phyloP scores from a whole-genome alignment of 768 basidiomycete species.

The Boletus tylopilopsis region DNA sequence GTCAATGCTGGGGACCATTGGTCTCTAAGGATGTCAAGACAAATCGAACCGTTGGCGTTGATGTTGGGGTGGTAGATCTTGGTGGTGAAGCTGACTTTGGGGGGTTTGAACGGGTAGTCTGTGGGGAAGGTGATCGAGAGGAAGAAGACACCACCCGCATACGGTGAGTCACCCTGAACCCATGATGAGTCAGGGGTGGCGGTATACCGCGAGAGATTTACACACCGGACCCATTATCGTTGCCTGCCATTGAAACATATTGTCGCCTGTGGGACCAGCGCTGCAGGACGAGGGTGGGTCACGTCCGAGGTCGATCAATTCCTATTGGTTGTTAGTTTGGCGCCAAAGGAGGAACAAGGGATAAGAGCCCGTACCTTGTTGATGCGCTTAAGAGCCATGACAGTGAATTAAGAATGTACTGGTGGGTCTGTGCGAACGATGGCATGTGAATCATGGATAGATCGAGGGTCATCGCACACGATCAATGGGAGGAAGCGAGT shows the following conservation, averaged over 20 bases:
- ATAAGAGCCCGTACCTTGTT: conserved; percentile 78
- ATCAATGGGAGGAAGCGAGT: conserved; percentile 28
- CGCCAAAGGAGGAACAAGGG: neutral
- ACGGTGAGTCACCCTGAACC: conserved; percentile 89
- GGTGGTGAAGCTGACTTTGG: conserved; percentile 99
- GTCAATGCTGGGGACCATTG: conserved; percentile 99
- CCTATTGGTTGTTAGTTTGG: conserved; percentile 45
- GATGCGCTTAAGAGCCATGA: conserved; percentile 98
- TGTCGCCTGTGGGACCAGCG: conserved; percentile 95
- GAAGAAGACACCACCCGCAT: conserved; percentile 99
- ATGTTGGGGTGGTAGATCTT: conserved; percentile 99
- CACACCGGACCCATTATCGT: conserved; percentile 99
- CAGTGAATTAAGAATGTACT: conserved; percentile 5
- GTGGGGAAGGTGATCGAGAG: conserved; percentile 90
- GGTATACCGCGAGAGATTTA: conserved; percentile 13
- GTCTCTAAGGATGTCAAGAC: conserved; percentile 96
- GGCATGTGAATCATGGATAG: conserved; percentile 19
- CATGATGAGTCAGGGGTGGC: conserved; percentile 22
- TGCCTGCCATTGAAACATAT: conserved; percentile 99
- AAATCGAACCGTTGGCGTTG: conserved; percentile 99
- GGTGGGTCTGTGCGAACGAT: conserved; percentile 13
- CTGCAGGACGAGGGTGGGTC: conserved; percentile 99
- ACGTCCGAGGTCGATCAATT: conserved; percentile 98
- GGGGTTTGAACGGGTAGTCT: conserved; percentile 99
- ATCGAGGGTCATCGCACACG: conserved; percentile 36